Percentiles rank a stretch among this genome's conserved stretches.
phyloP scores from a whole-genome alignment of 2,329 filamentous ascomycete genomes.

The Zopfia rhizophila region DNA sequence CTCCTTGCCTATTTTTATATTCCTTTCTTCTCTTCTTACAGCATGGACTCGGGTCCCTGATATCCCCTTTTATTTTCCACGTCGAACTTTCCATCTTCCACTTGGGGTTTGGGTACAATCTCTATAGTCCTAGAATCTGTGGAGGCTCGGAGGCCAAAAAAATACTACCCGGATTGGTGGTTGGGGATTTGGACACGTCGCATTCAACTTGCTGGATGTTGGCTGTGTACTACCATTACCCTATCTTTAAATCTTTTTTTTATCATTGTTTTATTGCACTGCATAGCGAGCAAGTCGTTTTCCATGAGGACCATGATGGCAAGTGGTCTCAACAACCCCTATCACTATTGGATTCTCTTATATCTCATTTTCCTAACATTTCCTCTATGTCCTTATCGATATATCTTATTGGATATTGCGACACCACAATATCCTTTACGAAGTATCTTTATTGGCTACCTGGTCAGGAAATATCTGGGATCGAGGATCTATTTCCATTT shows the following conservation, averaged over 20 bases:
- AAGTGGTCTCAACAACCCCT: too few species aligned
- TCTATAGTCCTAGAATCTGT: neutral
- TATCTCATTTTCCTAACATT: neutral
- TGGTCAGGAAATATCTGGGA: constrained; percentile 2
- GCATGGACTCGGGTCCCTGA: constrained; percentile 17
- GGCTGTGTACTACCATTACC: constrained; percentile 16
- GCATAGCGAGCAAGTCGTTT: constrained; percentile 47
- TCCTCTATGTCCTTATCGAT: constrained; percentile 26
- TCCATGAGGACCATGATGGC: neutral
- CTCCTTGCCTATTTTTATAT: constrained; percentile 5
- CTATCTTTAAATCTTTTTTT: constrained; percentile 25
- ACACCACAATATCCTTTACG: too few species aligned
- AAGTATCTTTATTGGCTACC: too few species aligned
- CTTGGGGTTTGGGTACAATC: constrained; percentile 3
- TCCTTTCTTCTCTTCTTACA: constrained; percentile 21
- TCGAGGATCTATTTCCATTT: neutral
- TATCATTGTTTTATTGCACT: constrained; percentile 50
- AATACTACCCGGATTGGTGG: too few species aligned
- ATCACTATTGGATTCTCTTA: too few species aligned
- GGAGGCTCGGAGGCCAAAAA: too few species aligned
- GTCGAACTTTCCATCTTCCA: neutral
- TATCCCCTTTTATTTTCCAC: constrained; percentile 3
- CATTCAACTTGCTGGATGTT: constrained; percentile 12
- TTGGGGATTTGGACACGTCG: constrained; percentile 6
- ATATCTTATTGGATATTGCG: constrained; percentile 15